Percentiles rank a stretch among this genome's conserved stretches.
Conservation (phyloP, 164 flowering plant species). For the Malania oleifera region DNA sequence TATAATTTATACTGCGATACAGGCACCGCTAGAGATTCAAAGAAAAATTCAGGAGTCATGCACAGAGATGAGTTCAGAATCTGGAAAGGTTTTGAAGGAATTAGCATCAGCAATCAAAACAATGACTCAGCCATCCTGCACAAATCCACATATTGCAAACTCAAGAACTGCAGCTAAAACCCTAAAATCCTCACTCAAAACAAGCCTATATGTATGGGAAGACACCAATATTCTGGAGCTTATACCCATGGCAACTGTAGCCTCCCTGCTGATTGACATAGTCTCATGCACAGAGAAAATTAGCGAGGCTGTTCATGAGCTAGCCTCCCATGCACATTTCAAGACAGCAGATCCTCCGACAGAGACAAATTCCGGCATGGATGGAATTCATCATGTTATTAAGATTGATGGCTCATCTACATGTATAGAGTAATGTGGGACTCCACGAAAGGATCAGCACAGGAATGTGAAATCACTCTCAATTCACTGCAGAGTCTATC, state of each 20-base stretch:
- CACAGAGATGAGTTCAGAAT: constrained; percentile 14
- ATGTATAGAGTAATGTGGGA: too few relatives aligned
- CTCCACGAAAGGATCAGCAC: too few relatives aligned
- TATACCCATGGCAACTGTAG: not conserved
- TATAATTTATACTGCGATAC: too few relatives aligned
- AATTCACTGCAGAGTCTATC: too few relatives aligned
- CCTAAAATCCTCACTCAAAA: constrained; percentile 8
- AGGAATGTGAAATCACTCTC: too few relatives aligned
- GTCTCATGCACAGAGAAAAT: not conserved
- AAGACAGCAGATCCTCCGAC: not conserved
- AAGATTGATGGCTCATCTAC: too few relatives aligned
- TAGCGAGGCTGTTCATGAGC: not conserved
- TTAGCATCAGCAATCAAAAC: constrained; percentile 11
- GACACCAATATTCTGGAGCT: not conserved
- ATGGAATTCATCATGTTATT: too few relatives aligned
- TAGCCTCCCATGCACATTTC: not conserved
- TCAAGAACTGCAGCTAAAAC: constrained; percentile 11
- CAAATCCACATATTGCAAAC: constrained; percentile 4
- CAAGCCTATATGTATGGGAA: not conserved
- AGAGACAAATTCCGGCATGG: too few relatives aligned
- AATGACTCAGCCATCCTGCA: constrained; percentile 5
- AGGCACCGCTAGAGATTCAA: constrained; percentile 13
- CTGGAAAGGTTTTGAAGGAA: constrained; percentile 18
- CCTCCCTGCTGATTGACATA: not conserved
- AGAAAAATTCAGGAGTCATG: constrained; percentile 5